Evolutionary conservation across 257 asterid genomes (phyloP), one percentile per base, ranked within the genome.

Genomic region (Solanum neorickii): DNA sequence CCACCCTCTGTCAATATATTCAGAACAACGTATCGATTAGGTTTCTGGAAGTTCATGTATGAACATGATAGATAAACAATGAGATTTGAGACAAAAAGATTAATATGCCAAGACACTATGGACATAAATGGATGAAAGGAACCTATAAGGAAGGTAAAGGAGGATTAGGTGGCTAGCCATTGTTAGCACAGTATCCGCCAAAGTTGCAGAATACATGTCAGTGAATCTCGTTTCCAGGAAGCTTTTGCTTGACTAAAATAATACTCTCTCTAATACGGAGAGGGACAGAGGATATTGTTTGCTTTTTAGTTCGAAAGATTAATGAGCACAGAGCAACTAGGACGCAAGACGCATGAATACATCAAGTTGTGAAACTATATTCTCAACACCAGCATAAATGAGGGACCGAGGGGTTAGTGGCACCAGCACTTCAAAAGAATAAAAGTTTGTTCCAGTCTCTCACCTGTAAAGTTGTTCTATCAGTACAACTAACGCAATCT

Each of bases 401-500:
- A 13, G 83, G 52, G 18, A 6, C 21, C 1, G 35, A 12, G 27
- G 25, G 5, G 12, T 12, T 42, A 77, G 41, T 25, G 6, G 84
- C 27, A 18, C 46, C 20, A 29, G 56, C 16, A 80, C 29, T 27
- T 80, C 13, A 1, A 47, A 78, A 80, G 84, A 15, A 27, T 20
- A 80, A 47, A 5, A 80, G 46, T 20, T 52, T 82, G 44, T 49
- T 47, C 69, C 46, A 82, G 85, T 80, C 12, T 44, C 85, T 76
- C 46, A 93, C 98, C 98, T 93, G 91, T 96, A 96, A 66, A 96
- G 95, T 86, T 96, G 98, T 91, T 96, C 99, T 75, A 89, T 84
- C 77, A 96, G 90, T 23, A 95, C 98, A 39, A 95, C 93, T 83
- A 96, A 88, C 8, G 99, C 99, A 29, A 95, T 87, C 91, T 96